Evolutionary conservation across 2,329 filamentous ascomycete species (phyloP).

Genomic region (Hymenoscyphus fraxineus): DNA sequence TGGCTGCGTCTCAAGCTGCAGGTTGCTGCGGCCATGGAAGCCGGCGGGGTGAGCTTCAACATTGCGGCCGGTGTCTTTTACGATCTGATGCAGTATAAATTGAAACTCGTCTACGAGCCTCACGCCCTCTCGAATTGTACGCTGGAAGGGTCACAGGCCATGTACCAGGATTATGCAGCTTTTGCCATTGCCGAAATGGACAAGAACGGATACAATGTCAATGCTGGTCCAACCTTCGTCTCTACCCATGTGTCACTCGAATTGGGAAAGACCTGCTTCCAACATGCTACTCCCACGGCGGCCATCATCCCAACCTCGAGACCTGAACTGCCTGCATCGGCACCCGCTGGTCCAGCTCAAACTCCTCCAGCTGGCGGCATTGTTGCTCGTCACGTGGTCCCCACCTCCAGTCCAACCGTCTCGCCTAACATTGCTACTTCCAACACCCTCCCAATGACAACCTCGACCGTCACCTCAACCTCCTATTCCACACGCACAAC

Average conservation of each 20-base stretch:
- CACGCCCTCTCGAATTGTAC: constrained; percentile 2
- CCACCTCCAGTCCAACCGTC: not conserved
- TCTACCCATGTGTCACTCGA: constrained; percentile 11
- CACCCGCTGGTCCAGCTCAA: not conserved
- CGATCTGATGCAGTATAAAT: constrained; percentile 18
- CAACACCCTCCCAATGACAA: not conserved
- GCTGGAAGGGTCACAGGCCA: constrained; percentile 13
- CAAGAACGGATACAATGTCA: constrained; percentile 6
- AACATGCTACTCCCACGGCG: not conserved
- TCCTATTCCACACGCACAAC: constrained; percentile 47
- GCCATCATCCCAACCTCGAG: not conserved
- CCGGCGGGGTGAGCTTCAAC: constrained; percentile 11
- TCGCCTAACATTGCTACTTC: not conserved
- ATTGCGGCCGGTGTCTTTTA: constrained; percentile 19
- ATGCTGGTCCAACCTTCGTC: constrained; percentile 13
- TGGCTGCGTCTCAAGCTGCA: constrained; percentile 14
- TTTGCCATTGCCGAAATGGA: constrained; percentile 13
- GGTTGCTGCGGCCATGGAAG: constrained; percentile 8
- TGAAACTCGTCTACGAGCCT: constrained; percentile 14
- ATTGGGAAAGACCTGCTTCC: constrained; percentile 10
- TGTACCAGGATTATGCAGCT: constrained; percentile 15
- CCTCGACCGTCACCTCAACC: constrained; percentile 35
- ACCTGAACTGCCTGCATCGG: not conserved
- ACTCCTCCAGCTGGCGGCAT: too few relatives aligned
- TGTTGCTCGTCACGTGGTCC: not conserved